Percentiles rank a stretch among this genome's conserved stretches.
Conservation (phyloP, 179 eudicot species). For the Silene coronaria region DNA sequence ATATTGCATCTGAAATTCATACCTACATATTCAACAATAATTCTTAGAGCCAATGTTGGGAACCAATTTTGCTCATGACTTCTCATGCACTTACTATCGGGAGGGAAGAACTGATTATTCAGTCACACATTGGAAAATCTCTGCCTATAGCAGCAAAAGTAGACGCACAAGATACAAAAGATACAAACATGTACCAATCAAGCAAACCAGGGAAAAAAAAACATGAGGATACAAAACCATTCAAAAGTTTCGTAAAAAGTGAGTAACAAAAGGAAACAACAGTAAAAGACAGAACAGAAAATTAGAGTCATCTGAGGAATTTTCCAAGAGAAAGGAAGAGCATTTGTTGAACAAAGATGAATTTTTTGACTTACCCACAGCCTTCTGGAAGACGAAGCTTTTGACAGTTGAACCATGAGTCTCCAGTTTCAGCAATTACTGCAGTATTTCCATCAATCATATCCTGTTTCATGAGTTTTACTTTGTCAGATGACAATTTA, state of each 20-base stretch:
- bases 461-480: constrained; percentile 40
- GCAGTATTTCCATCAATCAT: constrained; percentile 60
- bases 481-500: constrained; percentile 10
- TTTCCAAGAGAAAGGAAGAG: neutral
- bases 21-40: constrained; percentile 30
- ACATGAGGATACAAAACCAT: no score
- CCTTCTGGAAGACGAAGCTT: constrained; percentile 73
- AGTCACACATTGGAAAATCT: neutral
- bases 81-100: neutral
- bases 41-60: neutral
- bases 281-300: neutral
- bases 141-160: neutral
- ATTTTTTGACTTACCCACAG: constrained; percentile 54
- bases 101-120: neutral
- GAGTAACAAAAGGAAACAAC: neutral
- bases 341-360: neutral
- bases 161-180: neutral
- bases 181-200: no score
- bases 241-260: neutral
- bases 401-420: constrained; percentile 87
- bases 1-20: constrained; percentile 82
- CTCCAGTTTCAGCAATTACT: constrained; percentile 79
- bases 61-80: neutral
- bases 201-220: no score
- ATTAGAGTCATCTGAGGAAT: neutral